Conservation (phyloP, 768 basidiomycete genomes). For the Tulasnella sp. region DNA sequence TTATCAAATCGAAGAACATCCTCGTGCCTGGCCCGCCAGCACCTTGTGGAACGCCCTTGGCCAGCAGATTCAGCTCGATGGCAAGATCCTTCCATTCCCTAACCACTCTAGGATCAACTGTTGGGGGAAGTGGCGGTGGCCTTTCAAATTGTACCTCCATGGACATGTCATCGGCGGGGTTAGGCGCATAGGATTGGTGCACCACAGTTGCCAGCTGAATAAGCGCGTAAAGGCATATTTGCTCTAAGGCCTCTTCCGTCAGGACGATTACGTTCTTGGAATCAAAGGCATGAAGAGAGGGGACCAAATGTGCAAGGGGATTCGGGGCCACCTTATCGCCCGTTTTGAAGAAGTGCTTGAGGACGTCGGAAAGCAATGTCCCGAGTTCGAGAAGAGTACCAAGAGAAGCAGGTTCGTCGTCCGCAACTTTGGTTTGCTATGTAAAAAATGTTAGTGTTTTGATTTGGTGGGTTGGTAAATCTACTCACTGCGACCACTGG, state of each 20-base stretch:
- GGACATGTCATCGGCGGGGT: background rate
- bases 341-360: constrained; percentile 46
- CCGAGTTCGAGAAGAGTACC: constrained; percentile 81
- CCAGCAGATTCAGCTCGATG: constrained; percentile 9
- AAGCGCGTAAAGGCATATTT: constrained; percentile 51
- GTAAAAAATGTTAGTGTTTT: background rate
- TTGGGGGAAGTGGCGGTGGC: background rate
- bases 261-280: constrained; percentile 36
- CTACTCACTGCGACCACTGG: constrained; percentile 20
- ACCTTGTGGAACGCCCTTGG: constrained; percentile 7
- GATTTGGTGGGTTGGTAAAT: background rate
- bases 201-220: constrained; percentile 41
- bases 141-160: constrained; percentile 8
- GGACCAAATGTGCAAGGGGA: constrained; percentile 1
- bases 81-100: constrained; percentile 12
- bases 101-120: constrained; percentile 7
- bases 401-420: constrained; percentile 68
- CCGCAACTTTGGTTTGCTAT: constrained; percentile 75
- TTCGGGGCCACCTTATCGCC: background rate
- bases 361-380: constrained; percentile 59
- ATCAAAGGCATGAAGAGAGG: constrained; percentile 21
- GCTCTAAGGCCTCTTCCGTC: constrained; percentile 47
- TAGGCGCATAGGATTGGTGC: background rate
- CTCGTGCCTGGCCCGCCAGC: constrained; percentile 1
- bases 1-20: constrained; percentile 5